Evolutionary conservation across 306 rosid genomes (phyloP).

Genomic region (Quercus robur): DNA sequence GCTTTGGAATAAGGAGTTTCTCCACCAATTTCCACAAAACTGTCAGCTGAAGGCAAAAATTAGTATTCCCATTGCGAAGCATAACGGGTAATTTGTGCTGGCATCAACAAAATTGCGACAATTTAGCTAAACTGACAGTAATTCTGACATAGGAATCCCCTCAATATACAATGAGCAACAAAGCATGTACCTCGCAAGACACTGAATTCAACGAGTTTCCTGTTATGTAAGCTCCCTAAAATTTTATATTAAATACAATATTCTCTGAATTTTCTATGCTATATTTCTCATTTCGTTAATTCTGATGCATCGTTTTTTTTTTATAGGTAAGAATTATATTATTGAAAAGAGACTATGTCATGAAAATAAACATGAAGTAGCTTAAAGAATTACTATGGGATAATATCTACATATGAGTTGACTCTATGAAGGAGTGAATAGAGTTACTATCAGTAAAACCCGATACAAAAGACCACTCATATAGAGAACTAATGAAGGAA

Average conservation of each 20-base stretch:
- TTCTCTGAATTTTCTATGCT: neutral
- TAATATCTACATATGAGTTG: too few relatives aligned
- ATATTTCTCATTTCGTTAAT: too few relatives aligned
- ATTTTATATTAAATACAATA: neutral
- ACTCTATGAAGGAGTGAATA: too few relatives aligned
- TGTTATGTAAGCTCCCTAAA: neutral
- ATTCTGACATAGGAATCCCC: neutral
- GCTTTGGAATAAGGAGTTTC: slow-evolving; percentile 65
- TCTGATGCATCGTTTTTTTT: too few relatives aligned
- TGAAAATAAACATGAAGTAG: too few relatives aligned
- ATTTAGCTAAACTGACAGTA: neutral
- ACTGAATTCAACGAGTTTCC: neutral
- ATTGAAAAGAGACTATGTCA: too few relatives aligned
- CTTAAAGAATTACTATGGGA: too few relatives aligned
- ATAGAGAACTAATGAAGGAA: too few relatives aligned
- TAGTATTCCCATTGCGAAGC: slow-evolving; percentile 46
- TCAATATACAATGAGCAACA: neutral
- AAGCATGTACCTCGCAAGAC: neutral
- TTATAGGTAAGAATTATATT: too few relatives aligned
- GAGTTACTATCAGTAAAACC: too few relatives aligned
- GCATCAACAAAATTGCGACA: slow-evolving; percentile 4
- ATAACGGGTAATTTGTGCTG: slow-evolving; percentile 5
- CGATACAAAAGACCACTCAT: too few relatives aligned
- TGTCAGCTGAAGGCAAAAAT: slow-evolving; percentile 77
- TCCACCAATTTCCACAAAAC: slow-evolving; percentile 95